Base-by-base conservation (phyloP, 257 asterid species). In the Nicotiana noctiflora region DNA sequence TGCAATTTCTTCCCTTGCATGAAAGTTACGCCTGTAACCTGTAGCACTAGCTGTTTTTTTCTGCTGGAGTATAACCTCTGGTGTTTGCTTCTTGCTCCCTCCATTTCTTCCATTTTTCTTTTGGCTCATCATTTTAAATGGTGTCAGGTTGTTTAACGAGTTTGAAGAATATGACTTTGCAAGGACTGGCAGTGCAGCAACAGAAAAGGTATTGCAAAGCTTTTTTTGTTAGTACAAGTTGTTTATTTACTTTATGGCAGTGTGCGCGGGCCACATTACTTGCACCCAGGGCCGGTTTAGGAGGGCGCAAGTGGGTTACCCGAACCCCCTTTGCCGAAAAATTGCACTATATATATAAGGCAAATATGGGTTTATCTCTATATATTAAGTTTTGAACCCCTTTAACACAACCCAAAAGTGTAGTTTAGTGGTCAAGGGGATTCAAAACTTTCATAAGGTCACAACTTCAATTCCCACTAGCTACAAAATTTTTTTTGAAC, bases 151-250 rank as follows among this genome's bases (percentile, higher is more conserved):
- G 77, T 94, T 96, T 81, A 85, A 86, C 2, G 91, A 86, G 51
- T 91, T 88, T 81, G 98, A 96, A 90, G 99, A 91, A 80, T 85
- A 87, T 81, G 98, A 94, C 88, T 96, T 90, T 53, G 96, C 99
- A 9, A 93, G 98, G 88, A 92, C 98, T 32, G 99, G 99, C 66
- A 90, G 89, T 79, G 63, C 84, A 60, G 93, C 98, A 59, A 81
- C 97, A 12, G 98, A 96, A 81, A 91, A 87, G 94, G 99, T 96
- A 85, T 46, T 52, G 14, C 61, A 8, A 34, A 81, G 52, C 56
- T 68, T 21, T 21, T 12, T 62, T 3, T 49, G 44, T 74, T 32
- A 72, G 13, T 72, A 8, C 9, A 5, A 14, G 44, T 14, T 49
- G 8, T 9, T 74, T 74, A 51, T 51, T 51, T 13, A 51, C 18